These are phyloP conservation scores for Simmondsia chinensis DNA, from an alignment of 148 eudicot genomes.

Conservation along the genomic window DNA sequence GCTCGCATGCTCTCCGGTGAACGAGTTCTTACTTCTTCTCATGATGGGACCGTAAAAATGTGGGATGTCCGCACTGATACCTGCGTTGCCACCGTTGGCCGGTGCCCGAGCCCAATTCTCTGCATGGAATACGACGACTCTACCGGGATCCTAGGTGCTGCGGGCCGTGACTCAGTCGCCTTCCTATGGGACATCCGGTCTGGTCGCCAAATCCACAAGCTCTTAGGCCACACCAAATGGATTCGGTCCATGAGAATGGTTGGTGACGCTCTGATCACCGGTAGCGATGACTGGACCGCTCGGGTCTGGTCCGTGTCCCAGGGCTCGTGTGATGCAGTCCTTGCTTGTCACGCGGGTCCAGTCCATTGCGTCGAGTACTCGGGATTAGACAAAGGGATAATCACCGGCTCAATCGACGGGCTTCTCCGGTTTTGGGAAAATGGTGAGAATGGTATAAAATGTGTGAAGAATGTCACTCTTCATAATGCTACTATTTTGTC, in stretches of 20 bases:
- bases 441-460: slow-evolving; percentile 66
- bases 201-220: slow-evolving; percentile 88
- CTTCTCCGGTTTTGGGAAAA: slow-evolving; percentile 92
- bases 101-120: slow-evolving; percentile 77
- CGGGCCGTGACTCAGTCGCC: slow-evolving; percentile 75
- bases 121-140: slow-evolving; percentile 94
- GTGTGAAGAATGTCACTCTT: slow-evolving; percentile 78
- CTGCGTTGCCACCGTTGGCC: slow-evolving; percentile 94
- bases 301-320: slow-evolving; percentile 93
- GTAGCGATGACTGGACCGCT: slow-evolving; percentile 99
- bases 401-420: slow-evolving; percentile 90
- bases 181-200: slow-evolving; percentile 95
- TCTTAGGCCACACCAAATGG: slow-evolving; percentile 87
- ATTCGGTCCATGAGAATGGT: slow-evolving; percentile 90
- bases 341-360: slow-evolving; percentile 93
- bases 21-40: slow-evolving; percentile 85
- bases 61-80: slow-evolving; percentile 97
- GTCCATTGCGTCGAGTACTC: slow-evolving; percentile 80
- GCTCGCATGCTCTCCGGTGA: slow-evolving; percentile 92
- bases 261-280: slow-evolving; percentile 78
- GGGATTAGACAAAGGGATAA: slow-evolving; percentile 65
- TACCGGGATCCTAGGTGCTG: slow-evolving; percentile 81
- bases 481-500: slow-evolving; percentile 67
- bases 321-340: slow-evolving; percentile 89
- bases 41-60: slow-evolving; percentile 93